Evolutionary conservation across 2,329 filamentous ascomycete species (phyloP).

Genomic region (Plectosphaerella cucumerina): DNA sequence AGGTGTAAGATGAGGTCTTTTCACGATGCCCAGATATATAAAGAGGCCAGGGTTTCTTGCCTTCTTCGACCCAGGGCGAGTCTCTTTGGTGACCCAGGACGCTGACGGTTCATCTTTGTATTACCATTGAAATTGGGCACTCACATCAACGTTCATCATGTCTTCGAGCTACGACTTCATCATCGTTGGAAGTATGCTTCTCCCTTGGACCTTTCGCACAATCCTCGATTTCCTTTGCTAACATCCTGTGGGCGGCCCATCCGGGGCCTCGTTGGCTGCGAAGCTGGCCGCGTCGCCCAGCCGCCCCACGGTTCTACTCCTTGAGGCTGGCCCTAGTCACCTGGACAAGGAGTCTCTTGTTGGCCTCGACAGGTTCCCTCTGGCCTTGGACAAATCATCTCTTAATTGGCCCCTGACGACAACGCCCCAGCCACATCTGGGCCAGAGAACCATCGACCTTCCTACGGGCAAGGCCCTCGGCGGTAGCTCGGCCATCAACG

Average conservation of each 20-base stretch:
- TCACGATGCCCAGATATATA: no score
- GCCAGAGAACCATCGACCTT: not conserved
- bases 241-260: not conserved
- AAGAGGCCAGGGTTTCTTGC: no score
- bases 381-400: no score
- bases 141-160: no score
- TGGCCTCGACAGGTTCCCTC: not conserved
- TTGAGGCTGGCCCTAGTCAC: not conserved
- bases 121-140: no score
- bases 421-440: not conserved
- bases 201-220: not conserved
- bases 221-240: not conserved
- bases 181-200: not conserved
- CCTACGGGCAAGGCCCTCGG: not conserved
- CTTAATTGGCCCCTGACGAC: not conserved
- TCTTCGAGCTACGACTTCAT: not conserved
- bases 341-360: not conserved
- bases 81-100: no score
- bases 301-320: not conserved
- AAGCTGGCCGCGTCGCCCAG: not conserved
- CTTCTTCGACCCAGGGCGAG: no score
- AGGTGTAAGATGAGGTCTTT: no score
- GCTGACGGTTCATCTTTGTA: no score
- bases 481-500: not conserved
- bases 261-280: not conserved